Evolutionary conservation across 2,329 filamentous ascomycete genomes (phyloP), one percentile per base, ranked within the genome.

Genomic region (Aureobasidium sp.): DNA sequence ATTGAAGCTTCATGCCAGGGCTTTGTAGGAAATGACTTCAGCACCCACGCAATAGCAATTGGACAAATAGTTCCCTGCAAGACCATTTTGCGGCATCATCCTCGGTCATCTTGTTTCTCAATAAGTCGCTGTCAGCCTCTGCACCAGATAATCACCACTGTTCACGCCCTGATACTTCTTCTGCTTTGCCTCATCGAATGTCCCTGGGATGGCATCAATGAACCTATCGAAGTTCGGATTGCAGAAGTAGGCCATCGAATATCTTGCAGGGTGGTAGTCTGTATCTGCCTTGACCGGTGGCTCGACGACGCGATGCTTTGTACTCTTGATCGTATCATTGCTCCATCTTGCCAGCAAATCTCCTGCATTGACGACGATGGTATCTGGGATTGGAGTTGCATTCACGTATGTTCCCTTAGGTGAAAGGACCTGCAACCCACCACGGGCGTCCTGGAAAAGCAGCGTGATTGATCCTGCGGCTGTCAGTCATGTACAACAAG

Each of bases 181-280:
- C 46, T 88, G 84, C 62, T 70, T 73, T 4, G 78, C 76, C 64
- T 87, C 74, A 59, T 81, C 79, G 70, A 84, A 93, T 0, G 91
- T 96, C 0, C 89, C 89, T 0, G 90, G 91, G 48, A 96, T 84
- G 1, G 87, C 89, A 68, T 94, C 88, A 66, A 96, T 95, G 61
- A 83, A 77, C 67, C 81, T 83, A 64, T 89, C 83, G 71, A 85
- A 88, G 71, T 95, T 91, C 9, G 91, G 90, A 68, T 95, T 93
- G 79, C 91, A 95, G 72, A 96, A 95, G 76, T 95, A 97, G 68
- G 91, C 92, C 71, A 97, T 87, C 68, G 88, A 93, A 71, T 97
- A 97, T 32, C 79, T 67, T 0, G 90, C 80, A 1, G 91, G 90
- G 73, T 95, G 87, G 20, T 80, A 81, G 4, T 80, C 80, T 17